Conservation (phyloP, 768 basidiomycete species). For the Pisolithus sp. region DNA sequence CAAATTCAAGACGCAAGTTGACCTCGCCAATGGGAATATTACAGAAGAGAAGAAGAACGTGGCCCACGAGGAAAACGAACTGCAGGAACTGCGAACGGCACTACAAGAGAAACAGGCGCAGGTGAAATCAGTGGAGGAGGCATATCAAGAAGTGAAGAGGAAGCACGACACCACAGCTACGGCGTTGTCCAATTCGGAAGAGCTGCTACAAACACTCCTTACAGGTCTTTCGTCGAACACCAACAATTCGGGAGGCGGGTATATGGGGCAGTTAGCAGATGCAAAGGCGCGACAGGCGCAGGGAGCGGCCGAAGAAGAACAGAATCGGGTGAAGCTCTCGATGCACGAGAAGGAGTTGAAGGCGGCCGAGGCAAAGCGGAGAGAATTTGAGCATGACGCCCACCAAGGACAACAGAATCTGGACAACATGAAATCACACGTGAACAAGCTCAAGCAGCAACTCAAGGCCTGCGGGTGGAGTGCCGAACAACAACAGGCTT, state of each 20-base stretch:
- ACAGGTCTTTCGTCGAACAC: constrained; percentile 77
- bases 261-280: constrained; percentile 92
- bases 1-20: constrained; percentile 79
- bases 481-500: constrained; percentile 60
- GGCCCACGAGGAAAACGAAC: constrained; percentile 43
- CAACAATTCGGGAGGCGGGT: constrained; percentile 77
- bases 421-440: constrained; percentile 47
- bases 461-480: constrained; percentile 69
- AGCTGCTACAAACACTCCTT: constrained; percentile 89
- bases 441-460: constrained; percentile 48
- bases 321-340: constrained; percentile 65
- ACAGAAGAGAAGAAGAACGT: constrained; percentile 70
- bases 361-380: constrained; percentile 70
- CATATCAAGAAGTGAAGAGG: constrained; percentile 61
- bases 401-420: constrained; percentile 68
- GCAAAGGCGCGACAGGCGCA: constrained; percentile 72
- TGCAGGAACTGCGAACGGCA: constrained; percentile 54
- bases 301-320: constrained; percentile 78
- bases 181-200: constrained; percentile 70
- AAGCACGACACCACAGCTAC: constrained; percentile 55
- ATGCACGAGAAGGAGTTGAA: constrained; percentile 78
- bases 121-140: constrained; percentile 46
- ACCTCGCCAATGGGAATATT: constrained; percentile 71
- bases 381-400: constrained; percentile 79
- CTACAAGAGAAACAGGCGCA: constrained; percentile 55